Percentiles rank a stretch among this genome's conserved stretches.
These are phyloP conservation scores for Talaromyces sp. DNA, from an alignment of 2,329 filamentous ascomycete genomes.

Conservation along the genomic window DNA sequence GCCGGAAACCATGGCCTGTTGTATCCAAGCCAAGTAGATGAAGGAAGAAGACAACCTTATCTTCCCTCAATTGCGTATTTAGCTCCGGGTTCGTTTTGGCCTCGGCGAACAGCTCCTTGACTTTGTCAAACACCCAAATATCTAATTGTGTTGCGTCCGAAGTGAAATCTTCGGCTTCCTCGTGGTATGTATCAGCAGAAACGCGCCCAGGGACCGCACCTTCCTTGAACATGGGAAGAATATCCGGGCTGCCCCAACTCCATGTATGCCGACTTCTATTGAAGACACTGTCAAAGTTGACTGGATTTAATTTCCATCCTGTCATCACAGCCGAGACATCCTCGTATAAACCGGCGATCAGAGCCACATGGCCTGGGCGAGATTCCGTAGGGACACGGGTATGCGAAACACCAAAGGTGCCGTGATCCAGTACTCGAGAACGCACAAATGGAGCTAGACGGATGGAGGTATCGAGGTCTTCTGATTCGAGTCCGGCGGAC, in stretches of 20 bases:
- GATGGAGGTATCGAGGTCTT: constrained; percentile 52
- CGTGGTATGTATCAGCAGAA: constrained; percentile 78
- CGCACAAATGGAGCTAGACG: constrained; percentile 88
- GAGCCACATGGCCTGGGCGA: constrained; percentile 88
- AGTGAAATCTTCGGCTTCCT: constrained; percentile 88
- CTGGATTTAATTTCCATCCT: constrained; percentile 97
- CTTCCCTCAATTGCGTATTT: constrained; percentile 67
- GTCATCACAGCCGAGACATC: constrained; percentile 97
- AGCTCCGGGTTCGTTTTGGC: constrained; percentile 76
- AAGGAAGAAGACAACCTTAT: constrained; percentile 91
- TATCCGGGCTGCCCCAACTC: constrained; percentile 99
- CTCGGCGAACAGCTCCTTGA: constrained; percentile 78
- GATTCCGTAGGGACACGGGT: constrained; percentile 97
- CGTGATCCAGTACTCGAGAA: constrained; percentile 80
- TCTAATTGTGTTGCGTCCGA: constrained; percentile 77
- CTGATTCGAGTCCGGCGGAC: constrained; percentile 29
- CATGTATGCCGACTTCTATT: constrained; percentile 95
- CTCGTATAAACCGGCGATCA: constrained; percentile 95
- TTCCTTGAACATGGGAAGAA: constrained; percentile 92
- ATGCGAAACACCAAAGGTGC: constrained; percentile 95
- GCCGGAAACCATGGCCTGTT: constrained; percentile 77
- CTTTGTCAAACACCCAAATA: constrained; percentile 92
- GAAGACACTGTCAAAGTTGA: constrained; percentile 98
- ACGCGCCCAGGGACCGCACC: constrained; percentile 86
- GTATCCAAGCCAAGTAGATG: constrained; percentile 92